Conservation (phyloP, 192 early-diverging fungal genomes). For the Entomortierella beljakovae region DNA sequence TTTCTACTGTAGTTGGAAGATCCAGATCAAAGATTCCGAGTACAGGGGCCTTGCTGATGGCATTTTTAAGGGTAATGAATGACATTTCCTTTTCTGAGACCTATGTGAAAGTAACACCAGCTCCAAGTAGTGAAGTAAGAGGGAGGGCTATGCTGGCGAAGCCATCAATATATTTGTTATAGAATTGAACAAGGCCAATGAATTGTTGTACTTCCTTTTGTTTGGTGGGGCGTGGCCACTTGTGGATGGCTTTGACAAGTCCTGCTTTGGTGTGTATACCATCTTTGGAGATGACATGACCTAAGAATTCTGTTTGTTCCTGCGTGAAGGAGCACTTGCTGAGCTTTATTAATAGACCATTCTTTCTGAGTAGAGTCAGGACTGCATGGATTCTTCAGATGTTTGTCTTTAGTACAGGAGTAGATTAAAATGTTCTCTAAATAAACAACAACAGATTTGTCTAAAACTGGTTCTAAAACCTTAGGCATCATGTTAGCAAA, state of each 20-base stretch:
- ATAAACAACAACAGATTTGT: neutral
- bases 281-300: constrained; percentile 26
- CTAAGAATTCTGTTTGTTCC: constrained; percentile 42
- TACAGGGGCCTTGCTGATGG: too few relatives aligned
- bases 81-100: neutral
- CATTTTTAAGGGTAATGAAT: constrained; percentile 15
- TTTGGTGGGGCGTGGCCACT: constrained; percentile 30
- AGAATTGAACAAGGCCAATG: too few relatives aligned
- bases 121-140: constrained; percentile 33
- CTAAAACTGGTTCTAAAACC: neutral
- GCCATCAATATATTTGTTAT: constrained; percentile 37
- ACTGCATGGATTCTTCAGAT: neutral
- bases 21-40: constrained; percentile 24
- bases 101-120: constrained; percentile 33
- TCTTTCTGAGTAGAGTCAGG: neutral
- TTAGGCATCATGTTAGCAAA: constrained; percentile 13
- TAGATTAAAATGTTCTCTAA: neutral
- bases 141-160: constrained; percentile 39
- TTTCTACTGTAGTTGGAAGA: too few relatives aligned
- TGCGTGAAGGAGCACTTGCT: constrained; percentile 13
- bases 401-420: neutral
- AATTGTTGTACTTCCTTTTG: constrained; percentile 15
- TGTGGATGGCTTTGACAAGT: constrained; percentile 22
- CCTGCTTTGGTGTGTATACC: constrained; percentile 25
- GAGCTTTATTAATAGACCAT: neutral